A percentile compares a stretch with the other conserved stretches of the same genome.
These are phyloP conservation scores for Phanerochaete carnosa DNA, from an alignment of 768 basidiomycete species.

Conservation along the genomic window DNA sequence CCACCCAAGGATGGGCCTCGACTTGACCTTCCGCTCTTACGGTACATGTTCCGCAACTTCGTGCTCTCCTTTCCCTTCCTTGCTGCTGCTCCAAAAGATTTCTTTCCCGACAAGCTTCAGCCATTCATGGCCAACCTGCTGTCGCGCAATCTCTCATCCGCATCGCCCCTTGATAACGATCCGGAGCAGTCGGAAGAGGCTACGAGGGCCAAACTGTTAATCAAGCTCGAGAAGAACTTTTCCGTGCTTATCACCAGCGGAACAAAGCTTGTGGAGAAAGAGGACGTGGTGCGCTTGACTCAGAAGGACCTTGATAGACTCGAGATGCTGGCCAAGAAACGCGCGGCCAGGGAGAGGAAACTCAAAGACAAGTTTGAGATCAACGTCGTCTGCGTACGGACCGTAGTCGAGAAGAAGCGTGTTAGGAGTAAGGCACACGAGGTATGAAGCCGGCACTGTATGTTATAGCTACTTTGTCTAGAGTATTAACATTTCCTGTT, in stretches of 20 bases:
- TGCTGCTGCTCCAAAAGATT: constrained; percentile 80
- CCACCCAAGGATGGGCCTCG: constrained; percentile 54
- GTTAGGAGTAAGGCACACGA: constrained; percentile 86
- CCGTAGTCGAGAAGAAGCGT: constrained; percentile 79
- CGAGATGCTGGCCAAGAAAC: constrained; percentile 65
- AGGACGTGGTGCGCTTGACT: constrained; percentile 87
- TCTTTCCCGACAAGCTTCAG: constrained; percentile 93
- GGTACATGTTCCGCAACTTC: constrained; percentile 89
- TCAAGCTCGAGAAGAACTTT: constrained; percentile 82
- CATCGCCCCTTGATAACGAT: constrained; percentile 56
- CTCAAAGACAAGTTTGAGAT: constrained; percentile 72
- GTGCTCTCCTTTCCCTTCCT: constrained; percentile 96
- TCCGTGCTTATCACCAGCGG: constrained; percentile 79
- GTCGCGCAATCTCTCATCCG: constrained; percentile 69
- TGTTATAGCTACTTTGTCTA: not conserved
- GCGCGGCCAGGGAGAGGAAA: constrained; percentile 46
- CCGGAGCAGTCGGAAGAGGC: constrained; percentile 50
- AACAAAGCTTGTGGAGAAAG: constrained; percentile 76
- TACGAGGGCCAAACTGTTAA: constrained; percentile 64
- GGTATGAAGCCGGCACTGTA: constrained; percentile 41
- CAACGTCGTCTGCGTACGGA: constrained; percentile 86
- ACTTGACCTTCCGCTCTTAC: constrained; percentile 82
- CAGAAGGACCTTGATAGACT: constrained; percentile 82
- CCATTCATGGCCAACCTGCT: constrained; percentile 86
- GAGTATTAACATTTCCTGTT: not conserved